Conservation (phyloP, 176 grass and related monocot genomes). For the Canna indica region DNA sequence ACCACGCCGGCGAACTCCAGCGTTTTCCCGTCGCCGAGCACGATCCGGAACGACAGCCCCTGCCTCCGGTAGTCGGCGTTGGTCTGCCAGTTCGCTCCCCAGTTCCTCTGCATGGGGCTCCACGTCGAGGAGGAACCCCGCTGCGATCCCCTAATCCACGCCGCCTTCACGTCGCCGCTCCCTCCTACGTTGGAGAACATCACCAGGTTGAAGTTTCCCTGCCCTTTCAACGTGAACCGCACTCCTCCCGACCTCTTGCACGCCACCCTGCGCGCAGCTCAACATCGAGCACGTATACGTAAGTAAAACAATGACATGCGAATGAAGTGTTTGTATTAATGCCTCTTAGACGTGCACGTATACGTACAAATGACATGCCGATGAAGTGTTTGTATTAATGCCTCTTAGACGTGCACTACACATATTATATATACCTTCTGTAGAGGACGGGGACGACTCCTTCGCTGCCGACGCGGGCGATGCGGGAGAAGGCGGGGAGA, state of each 20-base stretch:
- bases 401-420: no score
- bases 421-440: neutral
- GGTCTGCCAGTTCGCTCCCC: constrained; percentile 24
- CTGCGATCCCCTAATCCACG: constrained; percentile 13
- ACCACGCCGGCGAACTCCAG: constrained; percentile 17
- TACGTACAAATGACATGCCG: neutral
- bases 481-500: constrained; percentile 17
- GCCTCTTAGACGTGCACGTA: neutral
- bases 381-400: neutral
- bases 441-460: constrained; percentile 28
- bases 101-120: constrained; percentile 23
- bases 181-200: constrained; percentile 25
- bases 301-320: neutral
- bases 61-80: constrained; percentile 10
- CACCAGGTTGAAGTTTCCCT: constrained; percentile 22
- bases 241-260: constrained; percentile 11
- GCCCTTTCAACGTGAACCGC: constrained; percentile 12
- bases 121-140: neutral
- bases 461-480: constrained; percentile 17
- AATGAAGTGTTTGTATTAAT: neutral
- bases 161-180: constrained; percentile 15
- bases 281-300: neutral
- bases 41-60: constrained; percentile 7
- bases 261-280: neutral
- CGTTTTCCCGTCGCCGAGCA: constrained; percentile 1